These are phyloP conservation scores for Dimocarpus longan DNA, from an alignment of 345 rosid species.

Conservation along the genomic window DNA sequence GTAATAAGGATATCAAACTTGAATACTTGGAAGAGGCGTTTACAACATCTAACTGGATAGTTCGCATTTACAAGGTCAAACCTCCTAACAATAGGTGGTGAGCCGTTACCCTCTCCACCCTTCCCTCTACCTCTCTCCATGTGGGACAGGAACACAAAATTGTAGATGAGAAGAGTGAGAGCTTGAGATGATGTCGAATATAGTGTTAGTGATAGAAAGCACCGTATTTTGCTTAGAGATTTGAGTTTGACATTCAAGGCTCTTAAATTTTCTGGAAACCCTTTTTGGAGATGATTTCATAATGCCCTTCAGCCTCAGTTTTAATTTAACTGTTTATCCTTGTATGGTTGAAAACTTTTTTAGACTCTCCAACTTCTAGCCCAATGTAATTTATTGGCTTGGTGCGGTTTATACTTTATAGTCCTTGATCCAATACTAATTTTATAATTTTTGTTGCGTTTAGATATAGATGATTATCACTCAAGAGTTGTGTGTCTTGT, in stretches of 20 bases:
- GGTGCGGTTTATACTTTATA: conserved; percentile 8
- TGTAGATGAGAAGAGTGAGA: conserved; percentile 2
- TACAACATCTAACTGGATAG: conserved; percentile 97
- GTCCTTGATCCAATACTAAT: neutral
- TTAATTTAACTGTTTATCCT: conserved; percentile 22
- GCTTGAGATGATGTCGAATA: conserved; percentile 12
- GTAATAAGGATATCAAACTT: conserved; percentile 90
- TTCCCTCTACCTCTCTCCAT: neutral
- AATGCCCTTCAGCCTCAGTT: conserved; percentile 2
- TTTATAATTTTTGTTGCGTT: neutral
- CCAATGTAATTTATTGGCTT: conserved; percentile 12
- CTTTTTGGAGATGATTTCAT: conserved; percentile 25
- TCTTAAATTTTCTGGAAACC: conserved; percentile 22
- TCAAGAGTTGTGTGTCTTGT: neutral
- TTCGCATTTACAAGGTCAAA: conserved; percentile 94
- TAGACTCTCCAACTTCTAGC: neutral
- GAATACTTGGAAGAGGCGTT: conserved; percentile 96
- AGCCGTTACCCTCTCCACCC: conserved; percentile 15
- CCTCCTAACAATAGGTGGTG: conserved; percentile 95
- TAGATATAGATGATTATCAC: neutral
- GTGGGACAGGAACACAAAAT: neutral
- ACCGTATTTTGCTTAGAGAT: conserved; percentile 17
- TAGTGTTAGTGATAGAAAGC: conserved; percentile 21
- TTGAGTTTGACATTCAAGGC: conserved; percentile 31
- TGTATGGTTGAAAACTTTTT: neutral